phyloP scores from a whole-genome alignment of 768 basidiomycete species.

The Leccinum subgranulosum region DNA sequence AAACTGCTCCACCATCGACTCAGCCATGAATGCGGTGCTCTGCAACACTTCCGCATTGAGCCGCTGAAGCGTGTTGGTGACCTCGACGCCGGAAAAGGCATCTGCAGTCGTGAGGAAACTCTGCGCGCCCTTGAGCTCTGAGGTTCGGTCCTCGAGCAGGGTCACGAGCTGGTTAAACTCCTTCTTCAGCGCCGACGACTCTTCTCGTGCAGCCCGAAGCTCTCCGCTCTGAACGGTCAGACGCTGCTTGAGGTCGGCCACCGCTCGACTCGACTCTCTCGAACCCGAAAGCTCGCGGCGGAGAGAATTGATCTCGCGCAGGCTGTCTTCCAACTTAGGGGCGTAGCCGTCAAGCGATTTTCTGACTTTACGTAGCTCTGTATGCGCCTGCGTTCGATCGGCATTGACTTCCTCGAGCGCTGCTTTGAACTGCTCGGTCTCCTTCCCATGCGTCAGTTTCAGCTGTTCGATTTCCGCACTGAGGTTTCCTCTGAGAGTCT shows the following conservation, averaged over 20 bases:
- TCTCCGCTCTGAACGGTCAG: constrained; percentile 21
- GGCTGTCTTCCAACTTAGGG: constrained; percentile 16
- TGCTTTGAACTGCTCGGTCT: constrained; percentile 13
- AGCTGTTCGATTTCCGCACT: constrained; percentile 23
- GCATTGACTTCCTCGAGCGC: constrained; percentile 27
- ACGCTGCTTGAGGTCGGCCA: constrained; percentile 14
- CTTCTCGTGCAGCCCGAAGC: constrained; percentile 21
- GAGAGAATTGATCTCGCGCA: constrained; percentile 18
- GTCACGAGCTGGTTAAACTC: constrained; percentile 27
- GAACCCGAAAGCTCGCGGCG: constrained; percentile 11
- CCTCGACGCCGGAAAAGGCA: not conserved
- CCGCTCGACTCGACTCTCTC: constrained; percentile 12
- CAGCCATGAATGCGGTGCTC: constrained; percentile 45
- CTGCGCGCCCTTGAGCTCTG: constrained; percentile 45
- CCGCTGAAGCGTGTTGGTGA: constrained; percentile 33
- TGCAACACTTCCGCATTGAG: constrained; percentile 50
- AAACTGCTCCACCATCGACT: constrained; percentile 44
- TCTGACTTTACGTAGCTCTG: constrained; percentile 20
- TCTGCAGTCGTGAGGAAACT: constrained; percentile 45
- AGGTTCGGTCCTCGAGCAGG: constrained; percentile 39
- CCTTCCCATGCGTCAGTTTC: constrained; percentile 9
- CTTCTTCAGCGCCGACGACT: constrained; percentile 26
- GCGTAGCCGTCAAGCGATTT: constrained; percentile 19
- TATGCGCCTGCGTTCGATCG: constrained; percentile 17
- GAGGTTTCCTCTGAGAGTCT: constrained; percentile 12